Evolutionary conservation across 73 alveolate species (phyloP), one percentile per base, ranked within the genome.

Genomic region (Paramecium primaurelia): DNA sequence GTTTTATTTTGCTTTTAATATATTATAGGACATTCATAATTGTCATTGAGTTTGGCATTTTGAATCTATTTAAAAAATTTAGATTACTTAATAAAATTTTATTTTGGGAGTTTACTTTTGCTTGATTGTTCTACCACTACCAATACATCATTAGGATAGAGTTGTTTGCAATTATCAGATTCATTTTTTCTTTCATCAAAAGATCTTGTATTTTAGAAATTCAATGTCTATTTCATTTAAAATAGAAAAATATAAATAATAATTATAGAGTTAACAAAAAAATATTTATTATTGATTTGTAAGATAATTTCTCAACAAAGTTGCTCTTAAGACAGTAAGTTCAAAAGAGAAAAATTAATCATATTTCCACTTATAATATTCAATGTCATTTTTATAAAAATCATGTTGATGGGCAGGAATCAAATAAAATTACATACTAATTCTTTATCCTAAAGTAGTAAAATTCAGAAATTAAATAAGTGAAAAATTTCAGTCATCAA

Each of bases 171-270:
- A 73, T 37, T 37, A 38, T 73, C 87, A 12, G 87, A 34, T 73
- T 73, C 87, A 73, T 40, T 73, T 73, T 73, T 73, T 36, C 87
- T 73, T 20, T 73, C 58, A 11, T 73, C 87, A 37, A 73, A 73
- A 3, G 87, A 37, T 36, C 87, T 32, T 16, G 87, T 34, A 73
- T 40, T 73, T 73, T 73, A 16, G 34, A 73, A 73, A 64, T 9
- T 64, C 28, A 64, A 14, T 32, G 26, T 8, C 12, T 28, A 32
- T 64, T 64, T 64, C 84, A 64, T 64, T 34, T 54, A 64, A 34
- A 58, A 58, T 58, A 11, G 73, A 58, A 58, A 22, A 11, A 58
- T 25, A 20, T 58, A 58, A 58, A 20, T 58, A 58, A 20, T 8
- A 40, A 7, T 40, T 40, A 40, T 10, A 7, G 14, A 40, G 37